phyloP scores from a whole-genome alignment of 2,329 filamentous ascomycete genomes.

The Geosmithia morbida region DNA sequence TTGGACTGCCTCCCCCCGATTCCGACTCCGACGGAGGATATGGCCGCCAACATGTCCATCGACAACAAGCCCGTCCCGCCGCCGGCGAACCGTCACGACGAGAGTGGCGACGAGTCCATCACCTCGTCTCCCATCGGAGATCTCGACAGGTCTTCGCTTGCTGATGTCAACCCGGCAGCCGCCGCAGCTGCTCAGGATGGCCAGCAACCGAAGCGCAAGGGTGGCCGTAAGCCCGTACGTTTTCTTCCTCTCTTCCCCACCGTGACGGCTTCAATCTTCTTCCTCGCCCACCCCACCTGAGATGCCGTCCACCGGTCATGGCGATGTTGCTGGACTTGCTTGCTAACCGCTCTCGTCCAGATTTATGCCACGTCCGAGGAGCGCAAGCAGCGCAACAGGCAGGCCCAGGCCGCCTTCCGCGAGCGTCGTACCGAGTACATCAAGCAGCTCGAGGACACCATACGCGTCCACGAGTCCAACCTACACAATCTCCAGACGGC shows the following conservation, averaged over 20 bases:
- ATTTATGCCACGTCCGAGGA: constrained; percentile 99
- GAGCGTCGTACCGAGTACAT: constrained; percentile 98
- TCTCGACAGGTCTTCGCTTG: constrained; percentile 26
- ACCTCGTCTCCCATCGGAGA: constrained; percentile 40
- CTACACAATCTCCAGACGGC: constrained; percentile 86
- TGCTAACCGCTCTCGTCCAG: too few relatives aligned
- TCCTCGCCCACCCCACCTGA: too few relatives aligned
- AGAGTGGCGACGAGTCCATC: constrained; percentile 42
- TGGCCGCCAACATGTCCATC: constrained; percentile 56
- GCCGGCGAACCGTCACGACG: constrained; percentile 29
- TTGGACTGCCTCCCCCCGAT: constrained; percentile 9
- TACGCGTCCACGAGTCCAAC: constrained; percentile 92
- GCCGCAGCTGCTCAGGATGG: constrained; percentile 27
- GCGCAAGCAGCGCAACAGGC: constrained; percentile 91
- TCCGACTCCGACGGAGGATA: constrained; percentile 22
- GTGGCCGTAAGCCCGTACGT: constrained; percentile 92
- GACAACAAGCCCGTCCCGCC: constrained; percentile 35
- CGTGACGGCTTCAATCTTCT: neutral
- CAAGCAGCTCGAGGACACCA: constrained; percentile 94
- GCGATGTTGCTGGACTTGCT: too few relatives aligned
- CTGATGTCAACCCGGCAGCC: constrained; percentile 9
- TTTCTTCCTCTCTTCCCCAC: neutral
- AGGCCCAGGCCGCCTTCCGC: constrained; percentile 93
- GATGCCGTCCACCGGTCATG: too few relatives aligned
- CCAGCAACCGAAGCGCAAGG: constrained; percentile 82